These are phyloP conservation scores for Colletotrichum sp. DNA, from an alignment of 2,329 filamentous ascomycete species.

Conservation along the genomic window DNA sequence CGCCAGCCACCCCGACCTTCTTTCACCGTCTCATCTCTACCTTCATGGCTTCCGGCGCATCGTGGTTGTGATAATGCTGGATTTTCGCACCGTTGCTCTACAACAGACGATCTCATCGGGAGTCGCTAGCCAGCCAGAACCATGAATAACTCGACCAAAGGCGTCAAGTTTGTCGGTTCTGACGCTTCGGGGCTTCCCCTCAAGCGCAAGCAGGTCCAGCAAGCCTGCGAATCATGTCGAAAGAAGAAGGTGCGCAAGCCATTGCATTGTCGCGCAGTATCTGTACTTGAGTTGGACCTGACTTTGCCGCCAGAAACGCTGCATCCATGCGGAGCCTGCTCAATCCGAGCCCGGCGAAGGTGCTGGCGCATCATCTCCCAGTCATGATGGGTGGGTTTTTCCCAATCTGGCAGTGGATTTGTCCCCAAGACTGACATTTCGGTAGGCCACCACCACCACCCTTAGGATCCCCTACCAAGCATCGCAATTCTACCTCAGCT, in stretches of 20 bases:
- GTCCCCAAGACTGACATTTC: neutral
- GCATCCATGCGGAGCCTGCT: constrained; percentile 43
- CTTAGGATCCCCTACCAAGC: neutral
- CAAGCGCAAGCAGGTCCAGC: constrained; percentile 64
- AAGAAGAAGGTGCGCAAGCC: constrained; percentile 53
- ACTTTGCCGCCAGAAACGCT: constrained; percentile 41
- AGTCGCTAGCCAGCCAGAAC: neutral
- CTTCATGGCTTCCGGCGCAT: neutral
- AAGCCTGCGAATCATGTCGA: constrained; percentile 61
- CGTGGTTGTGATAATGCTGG: constrained; percentile 7
- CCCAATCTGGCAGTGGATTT: constrained; percentile 12
- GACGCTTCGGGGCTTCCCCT: constrained; percentile 58
- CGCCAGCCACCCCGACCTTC: neutral
- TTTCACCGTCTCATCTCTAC: constrained; percentile 3
- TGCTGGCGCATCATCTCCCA: neutral
- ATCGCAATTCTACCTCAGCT: neutral
- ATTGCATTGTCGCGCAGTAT: neutral
- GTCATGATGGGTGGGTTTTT: constrained; percentile 13
- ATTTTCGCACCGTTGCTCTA: neutral
- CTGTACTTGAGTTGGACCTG: neutral
- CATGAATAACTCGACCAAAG: constrained; percentile 22
- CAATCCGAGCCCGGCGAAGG: neutral
- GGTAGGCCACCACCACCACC: neutral
- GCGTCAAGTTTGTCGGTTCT: constrained; percentile 62
- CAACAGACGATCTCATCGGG: neutral